Conservation (phyloP, 192 early-diverging fungal genomes). For the Borealophlyctis nickersoniae region DNA sequence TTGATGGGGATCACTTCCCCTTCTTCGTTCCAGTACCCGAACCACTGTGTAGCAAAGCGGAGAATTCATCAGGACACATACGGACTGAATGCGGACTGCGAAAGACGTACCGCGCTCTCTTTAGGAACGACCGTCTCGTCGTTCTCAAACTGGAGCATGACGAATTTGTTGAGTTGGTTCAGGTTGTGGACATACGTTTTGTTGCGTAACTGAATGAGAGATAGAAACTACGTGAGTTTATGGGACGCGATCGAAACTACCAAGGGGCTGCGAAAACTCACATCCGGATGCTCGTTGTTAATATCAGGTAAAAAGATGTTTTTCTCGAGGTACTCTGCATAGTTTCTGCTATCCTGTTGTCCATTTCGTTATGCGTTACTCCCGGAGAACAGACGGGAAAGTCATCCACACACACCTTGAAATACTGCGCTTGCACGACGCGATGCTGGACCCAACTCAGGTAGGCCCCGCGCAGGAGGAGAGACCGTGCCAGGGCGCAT, state of each 20-base stretch:
- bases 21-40: conserved; percentile 42
- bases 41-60: conserved; percentile 37
- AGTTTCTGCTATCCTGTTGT: conserved; percentile 51
- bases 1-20: conserved; percentile 24
- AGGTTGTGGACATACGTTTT: conserved; percentile 58
- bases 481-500: conserved; percentile 73
- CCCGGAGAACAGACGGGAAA: no score
- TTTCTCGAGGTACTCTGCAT: conserved; percentile 66
- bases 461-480: conserved; percentile 81
- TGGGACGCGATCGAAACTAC: no score
- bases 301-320: conserved; percentile 86
- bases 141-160: conserved; percentile 76
- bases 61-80: no score
- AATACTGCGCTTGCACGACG: conserved; percentile 94
- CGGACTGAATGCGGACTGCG: no score
- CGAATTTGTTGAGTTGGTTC: conserved; percentile 64
- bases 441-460: conserved; percentile 76
- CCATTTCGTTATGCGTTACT: no score
- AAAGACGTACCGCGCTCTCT: conserved; percentile 37
- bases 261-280: no score
- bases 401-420: conserved; percentile 63
- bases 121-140: conserved; percentile 69
- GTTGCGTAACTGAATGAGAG: conserved; percentile 41
- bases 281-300: conserved; percentile 68
- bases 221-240: background rate